A percentile compares a stretch with the other conserved stretches of the same genome.
phyloP scores from a whole-genome alignment of 768 basidiomycete genomes.

The Trametes villosa region DNA sequence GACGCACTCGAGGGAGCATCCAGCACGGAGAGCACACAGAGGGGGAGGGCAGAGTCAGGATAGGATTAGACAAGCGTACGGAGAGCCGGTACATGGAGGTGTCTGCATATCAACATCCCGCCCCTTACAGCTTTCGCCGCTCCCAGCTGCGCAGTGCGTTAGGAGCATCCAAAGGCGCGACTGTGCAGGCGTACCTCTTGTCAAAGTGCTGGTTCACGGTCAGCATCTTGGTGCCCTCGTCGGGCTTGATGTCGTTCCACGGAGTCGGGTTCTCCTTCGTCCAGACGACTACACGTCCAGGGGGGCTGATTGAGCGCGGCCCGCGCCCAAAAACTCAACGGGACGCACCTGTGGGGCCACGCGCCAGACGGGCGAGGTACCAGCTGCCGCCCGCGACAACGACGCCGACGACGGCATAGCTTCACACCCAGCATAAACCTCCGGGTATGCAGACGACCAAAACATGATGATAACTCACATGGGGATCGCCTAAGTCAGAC shows the following conservation, averaged over 20 bases:
- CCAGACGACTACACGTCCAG: conserved; percentile 57
- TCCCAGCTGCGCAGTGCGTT: conserved; percentile 58
- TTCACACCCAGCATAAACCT: conserved; percentile 31
- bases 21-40: too few relatives aligned
- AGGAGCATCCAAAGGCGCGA: conserved; percentile 16
- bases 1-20: too few relatives aligned
- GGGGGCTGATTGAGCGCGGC: neutral
- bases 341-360: conserved; percentile 44
- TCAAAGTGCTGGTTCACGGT: conserved; percentile 75
- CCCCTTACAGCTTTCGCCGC: conserved; percentile 66
- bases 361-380: conserved; percentile 50
- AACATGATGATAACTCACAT: conserved; percentile 40
- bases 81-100: conserved; percentile 8
- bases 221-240: conserved; percentile 75
- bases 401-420: conserved; percentile 54
- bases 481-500: conserved; percentile 47
- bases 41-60: too few relatives aligned
- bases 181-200: conserved; percentile 55
- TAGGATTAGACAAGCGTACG: conserved; percentile 6
- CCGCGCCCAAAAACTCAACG: neutral
- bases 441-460: neutral
- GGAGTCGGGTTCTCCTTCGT: conserved; percentile 79
- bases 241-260: conserved; percentile 81
- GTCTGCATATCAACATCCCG: conserved; percentile 3
- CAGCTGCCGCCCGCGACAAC: conserved; percentile 46